These are phyloP conservation scores for Tylopilus rubrobrunneus DNA, from an alignment of 768 basidiomycete genomes.

Conservation along the genomic window DNA sequence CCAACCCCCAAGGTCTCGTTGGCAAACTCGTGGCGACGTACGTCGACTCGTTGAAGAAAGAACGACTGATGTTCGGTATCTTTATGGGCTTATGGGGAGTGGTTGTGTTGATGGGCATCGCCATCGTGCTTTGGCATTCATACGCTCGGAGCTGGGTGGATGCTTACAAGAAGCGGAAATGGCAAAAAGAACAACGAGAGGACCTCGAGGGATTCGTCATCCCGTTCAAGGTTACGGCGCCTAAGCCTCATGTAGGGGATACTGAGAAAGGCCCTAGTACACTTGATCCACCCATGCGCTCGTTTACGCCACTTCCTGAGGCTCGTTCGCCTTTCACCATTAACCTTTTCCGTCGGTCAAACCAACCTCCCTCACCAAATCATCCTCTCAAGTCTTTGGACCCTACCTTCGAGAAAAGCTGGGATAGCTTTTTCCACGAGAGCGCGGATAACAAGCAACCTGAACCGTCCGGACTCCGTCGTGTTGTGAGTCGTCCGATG, in stretches of 20 bases:
- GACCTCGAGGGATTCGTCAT: conserved; percentile 43
- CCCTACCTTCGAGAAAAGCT: conserved; percentile 38
- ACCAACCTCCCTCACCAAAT: conserved; percentile 23
- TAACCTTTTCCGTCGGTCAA: conserved; percentile 38
- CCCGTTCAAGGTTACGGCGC: conserved; percentile 17
- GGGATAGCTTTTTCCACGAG: conserved; percentile 43
- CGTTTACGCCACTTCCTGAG: conserved; percentile 52
- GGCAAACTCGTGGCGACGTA: conserved; percentile 73
- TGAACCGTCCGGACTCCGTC: conserved; percentile 23
- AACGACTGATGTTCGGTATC: conserved; percentile 78
- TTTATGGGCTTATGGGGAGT: conserved; percentile 83
- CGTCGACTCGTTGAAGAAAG: conserved; percentile 66
- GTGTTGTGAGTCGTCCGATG: conserved; percentile 31
- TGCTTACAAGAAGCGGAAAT: conserved; percentile 44
- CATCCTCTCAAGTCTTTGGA: conserved; percentile 26
- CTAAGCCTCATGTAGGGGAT: conserved; percentile 18
- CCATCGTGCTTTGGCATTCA: conserved; percentile 69
- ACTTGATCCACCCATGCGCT: conserved; percentile 31
- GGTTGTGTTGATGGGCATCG: conserved; percentile 77
- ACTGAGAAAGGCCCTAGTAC: conserved; percentile 22
- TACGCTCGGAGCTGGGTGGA: conserved; percentile 49
- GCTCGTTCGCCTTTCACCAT: conserved; percentile 27
- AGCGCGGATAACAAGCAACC: conserved; percentile 15
- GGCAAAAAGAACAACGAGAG: conserved; percentile 48
- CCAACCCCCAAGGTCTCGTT: conserved; percentile 58